Evolutionary conservation across 495 filamentous ascomycete genomes (phyloP), one percentile per base, ranked within the genome.

Genomic region (Apodospora peruviana): DNA sequence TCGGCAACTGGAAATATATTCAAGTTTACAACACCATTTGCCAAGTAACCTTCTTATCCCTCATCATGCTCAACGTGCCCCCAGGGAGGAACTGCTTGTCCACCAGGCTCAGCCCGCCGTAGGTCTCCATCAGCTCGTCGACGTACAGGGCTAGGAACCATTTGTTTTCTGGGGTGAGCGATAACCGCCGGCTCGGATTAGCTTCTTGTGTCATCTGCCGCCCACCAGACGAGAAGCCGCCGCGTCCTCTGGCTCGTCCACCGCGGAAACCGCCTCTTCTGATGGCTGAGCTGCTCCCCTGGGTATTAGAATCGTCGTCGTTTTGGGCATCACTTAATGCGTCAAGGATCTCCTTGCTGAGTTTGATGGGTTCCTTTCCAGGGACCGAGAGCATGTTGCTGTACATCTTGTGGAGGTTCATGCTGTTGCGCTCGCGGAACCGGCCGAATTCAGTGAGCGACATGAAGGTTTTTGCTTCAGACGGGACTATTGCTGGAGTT

Each of bases 51-150:
- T 67, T 74, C 58, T 75, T 75, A 29, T 69, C 71, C 56, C 71
- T 72, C 53, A 82, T 65, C 68, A 79, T 71, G 17, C 55, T 62
- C 52, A 81, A 55, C 24, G 83, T 55, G 0, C 80, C 77, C 29
- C 79, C 64, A 0, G 79, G 78, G 50, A 84, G 59, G 47, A 79
- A 70, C 29, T 70, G 69, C 51, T 71, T 66, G 34, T 83, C 80
- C 17, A 78, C 75, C 41, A 83, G 58, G 27, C 57, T 67, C 57
- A 79, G 49, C 2, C 77, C 76, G 7, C 78, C 78, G 56, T 71
- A 80, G 9, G 61, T 49, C 29, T 66, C 60, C 32, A 76, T 42
- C 52, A 82, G 53, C 41, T 82, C 78, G 10, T 64, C 55, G 2
- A 61, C 71, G 56, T 81, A 80, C 27, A 80, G 50, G 54, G 76